Base-by-base conservation (phyloP, 1,284 basidiomycete species). In the Rhodotorula sp. region DNA sequence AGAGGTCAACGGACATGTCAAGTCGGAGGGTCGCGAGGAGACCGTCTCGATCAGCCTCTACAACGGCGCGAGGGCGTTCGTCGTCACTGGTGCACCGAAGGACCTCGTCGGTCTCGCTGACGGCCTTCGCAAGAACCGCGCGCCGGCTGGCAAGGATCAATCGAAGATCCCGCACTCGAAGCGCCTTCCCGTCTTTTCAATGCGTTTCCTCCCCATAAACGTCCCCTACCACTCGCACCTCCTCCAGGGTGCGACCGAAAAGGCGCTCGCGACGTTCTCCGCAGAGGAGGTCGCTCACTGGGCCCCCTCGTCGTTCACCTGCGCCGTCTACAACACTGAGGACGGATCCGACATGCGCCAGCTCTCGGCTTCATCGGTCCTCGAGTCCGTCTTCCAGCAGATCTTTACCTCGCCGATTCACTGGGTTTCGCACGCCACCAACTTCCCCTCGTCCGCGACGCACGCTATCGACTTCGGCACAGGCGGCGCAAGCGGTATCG, bases 391-490 rank as follows among this genome's bases (percentile, higher is more conserved):
- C 37, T 92, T 89, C 80, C 90, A 93, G 75, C 94, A 96, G 80
- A 94, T 99, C 78, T 95, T 96, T 81, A 91, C 88, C 8, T 86
- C 86, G 61, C 91, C 90, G 28, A 94, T 99, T 76, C 89, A 95
- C 82, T 99, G 96, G 96, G 67, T 48, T 9, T 83, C 85, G 59
- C 88, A 89, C 79, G 94, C 94, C 7, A 94, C 91, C 47, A 84
- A 88, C 76, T 96, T 94, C 86, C 90, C 92, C 1, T 84, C 88
- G 66, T 86, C 88, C 15, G 92, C 94, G 0, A 98, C 95, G 7
- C 95, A 99, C 80, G 89, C 92, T 10, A 83, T 99, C 76, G 96
- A 97, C 82, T 98, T 99, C 79, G 96, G 95, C 68, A 92, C 95
- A 1, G 95, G 95, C 72, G 94, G 94, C 44, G 80, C 91, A 68